phyloP scores from a whole-genome alignment of 495 filamentous ascomycete genomes.

The Aspergillus conjunctus region DNA sequence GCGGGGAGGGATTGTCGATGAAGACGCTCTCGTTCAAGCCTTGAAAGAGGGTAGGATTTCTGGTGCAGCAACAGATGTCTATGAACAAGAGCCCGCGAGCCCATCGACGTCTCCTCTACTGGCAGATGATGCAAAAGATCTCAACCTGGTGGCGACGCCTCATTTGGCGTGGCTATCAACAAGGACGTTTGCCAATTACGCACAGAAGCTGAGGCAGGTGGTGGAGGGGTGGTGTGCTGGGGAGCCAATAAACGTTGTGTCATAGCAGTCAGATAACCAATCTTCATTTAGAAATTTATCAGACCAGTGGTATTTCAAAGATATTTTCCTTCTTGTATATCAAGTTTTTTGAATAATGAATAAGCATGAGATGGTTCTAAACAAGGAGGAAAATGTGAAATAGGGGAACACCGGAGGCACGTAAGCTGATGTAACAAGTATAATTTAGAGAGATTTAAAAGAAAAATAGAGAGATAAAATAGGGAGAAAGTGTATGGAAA shows the following conservation, averaged over 20 bases:
- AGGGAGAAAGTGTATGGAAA: neutral
- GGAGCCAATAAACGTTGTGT: conserved; percentile 23
- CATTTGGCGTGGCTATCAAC: conserved; percentile 38
- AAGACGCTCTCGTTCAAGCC: conserved; percentile 53
- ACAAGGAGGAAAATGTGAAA: neutral
- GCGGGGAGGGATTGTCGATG: conserved; percentile 60
- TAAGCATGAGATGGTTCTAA: no score
- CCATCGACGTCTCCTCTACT: conserved; percentile 32
- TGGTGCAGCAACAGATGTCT: conserved; percentile 61
- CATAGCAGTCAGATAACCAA: conserved; percentile 1
- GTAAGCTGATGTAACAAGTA: neutral
- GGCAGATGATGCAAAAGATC: conserved; percentile 26
- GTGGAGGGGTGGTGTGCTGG: conserved; percentile 28
- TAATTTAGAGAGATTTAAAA: neutral
- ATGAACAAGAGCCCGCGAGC: conserved; percentile 52
- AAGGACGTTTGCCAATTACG: conserved; percentile 26
- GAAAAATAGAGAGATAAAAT: neutral
- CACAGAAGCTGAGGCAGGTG: conserved; percentile 21
- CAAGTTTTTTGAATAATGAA: no score
- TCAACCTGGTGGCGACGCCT: conserved; percentile 37
- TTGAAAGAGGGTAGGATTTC: conserved; percentile 48
- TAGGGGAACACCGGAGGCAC: neutral
- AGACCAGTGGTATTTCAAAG: no score
- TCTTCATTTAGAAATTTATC: no score
- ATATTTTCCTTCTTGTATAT: neutral